A percentile compares a stretch with the other conserved stretches of the same genome.
Conservation (phyloP, 257 asterid species). For the Solanum chaucha region DNA sequence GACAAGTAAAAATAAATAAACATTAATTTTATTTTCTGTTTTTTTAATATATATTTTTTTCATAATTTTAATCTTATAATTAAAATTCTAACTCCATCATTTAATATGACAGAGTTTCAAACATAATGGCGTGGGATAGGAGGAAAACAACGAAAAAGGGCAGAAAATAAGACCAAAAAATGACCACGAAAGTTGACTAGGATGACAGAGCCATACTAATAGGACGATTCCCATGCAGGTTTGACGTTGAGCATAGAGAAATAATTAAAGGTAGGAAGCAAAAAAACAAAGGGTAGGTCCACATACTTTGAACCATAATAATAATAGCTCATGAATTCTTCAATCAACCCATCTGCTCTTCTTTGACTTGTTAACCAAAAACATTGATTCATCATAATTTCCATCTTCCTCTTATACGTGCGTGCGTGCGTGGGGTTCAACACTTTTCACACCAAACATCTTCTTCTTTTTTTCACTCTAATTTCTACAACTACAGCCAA, state of each 20-base stretch:
- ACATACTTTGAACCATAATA: not conserved
- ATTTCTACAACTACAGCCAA: not conserved
- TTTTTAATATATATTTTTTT: too few species aligned
- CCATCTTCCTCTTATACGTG: not conserved
- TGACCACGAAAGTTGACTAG: not conserved
- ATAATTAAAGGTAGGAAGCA: not conserved
- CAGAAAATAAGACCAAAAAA: not conserved
- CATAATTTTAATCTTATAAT: too few species aligned
- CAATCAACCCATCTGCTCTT: not conserved
- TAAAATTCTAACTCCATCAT: not conserved
- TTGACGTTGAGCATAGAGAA: conserved; percentile 2
- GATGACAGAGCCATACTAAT: not conserved
- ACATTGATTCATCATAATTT: not conserved
- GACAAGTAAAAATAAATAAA: too few species aligned
- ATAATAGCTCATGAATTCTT: not conserved
- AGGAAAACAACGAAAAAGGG: not conserved
- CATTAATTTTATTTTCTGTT: too few species aligned
- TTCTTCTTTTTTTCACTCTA: not conserved
- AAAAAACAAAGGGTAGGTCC: not conserved
- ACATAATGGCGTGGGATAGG: not conserved
- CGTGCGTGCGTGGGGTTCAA: conserved; percentile 4
- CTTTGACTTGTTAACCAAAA: conserved; percentile 2
- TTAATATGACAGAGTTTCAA: not conserved
- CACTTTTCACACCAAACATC: conserved; percentile 1
- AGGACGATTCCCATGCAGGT: conserved; percentile 2